phyloP scores from a whole-genome alignment of 2,329 filamentous ascomycete genomes.

The Pseudogymnoascus sp. region DNA sequence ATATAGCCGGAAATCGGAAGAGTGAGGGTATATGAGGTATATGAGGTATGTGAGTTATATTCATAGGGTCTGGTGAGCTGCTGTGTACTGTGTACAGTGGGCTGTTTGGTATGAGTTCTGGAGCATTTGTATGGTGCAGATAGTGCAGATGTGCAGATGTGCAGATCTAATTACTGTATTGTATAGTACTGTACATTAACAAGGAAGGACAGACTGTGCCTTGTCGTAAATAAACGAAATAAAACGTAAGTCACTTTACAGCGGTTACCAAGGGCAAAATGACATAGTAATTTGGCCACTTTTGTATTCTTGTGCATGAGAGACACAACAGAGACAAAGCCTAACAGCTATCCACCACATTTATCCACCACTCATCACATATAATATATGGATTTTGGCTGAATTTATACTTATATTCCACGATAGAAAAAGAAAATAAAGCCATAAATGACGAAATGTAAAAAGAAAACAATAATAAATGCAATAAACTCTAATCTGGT shows the following conservation, averaged over 20 bases:
- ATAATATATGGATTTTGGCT: background rate
- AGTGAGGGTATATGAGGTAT: background rate
- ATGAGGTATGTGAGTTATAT: background rate
- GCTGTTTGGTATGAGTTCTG: background rate
- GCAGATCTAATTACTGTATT: background rate
- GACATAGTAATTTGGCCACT: background rate
- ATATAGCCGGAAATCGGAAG: background rate
- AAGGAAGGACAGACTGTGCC: background rate
- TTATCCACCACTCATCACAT: background rate
- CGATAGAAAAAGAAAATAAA: background rate
- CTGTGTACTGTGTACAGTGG: background rate
- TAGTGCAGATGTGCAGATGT: too few species aligned
- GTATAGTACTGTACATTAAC: background rate
- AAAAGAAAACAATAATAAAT: background rate
- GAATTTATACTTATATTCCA: background rate
- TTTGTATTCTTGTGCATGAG: background rate
- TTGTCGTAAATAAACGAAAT: slow-evolving; percentile 6
- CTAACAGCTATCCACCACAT: background rate
- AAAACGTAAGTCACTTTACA: background rate
- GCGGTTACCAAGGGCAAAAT: background rate
- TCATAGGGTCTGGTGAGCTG: background rate
- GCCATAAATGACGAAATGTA: background rate
- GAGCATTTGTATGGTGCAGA: background rate
- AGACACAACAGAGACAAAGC: background rate
- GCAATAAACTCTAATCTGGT: background rate